Evolutionary conservation across 2,329 filamentous ascomycete species (phyloP), one percentile per base, ranked within the genome.

Genomic region (Trichoderma breve): DNA sequence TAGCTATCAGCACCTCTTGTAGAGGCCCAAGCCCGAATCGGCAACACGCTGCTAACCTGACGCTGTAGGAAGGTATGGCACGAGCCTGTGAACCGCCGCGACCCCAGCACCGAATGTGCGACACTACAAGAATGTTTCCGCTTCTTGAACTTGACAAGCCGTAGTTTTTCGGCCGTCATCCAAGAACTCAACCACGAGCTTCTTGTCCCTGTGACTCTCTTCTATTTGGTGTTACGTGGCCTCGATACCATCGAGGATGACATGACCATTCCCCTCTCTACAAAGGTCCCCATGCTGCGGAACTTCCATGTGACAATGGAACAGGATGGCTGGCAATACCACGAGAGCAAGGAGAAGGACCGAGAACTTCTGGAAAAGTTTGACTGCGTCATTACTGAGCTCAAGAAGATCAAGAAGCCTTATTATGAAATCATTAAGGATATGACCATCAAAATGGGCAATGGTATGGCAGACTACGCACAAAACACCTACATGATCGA

Each of bases 231-330:
- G 68, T 87, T 99, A 70, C 93, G 96, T 73, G 96, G 93, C 61
- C 88, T 99, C 65, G 96, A 99, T 82, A 99, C 96, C n/a, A 93
- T 99, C 73, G 96, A 99, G 83, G 96, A 99, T 86, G 96, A 99
- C 82, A 98, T 98, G 90, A 97, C 94, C 6, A 91, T 99, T 73
- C 86, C 92, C 3, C 84, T 95, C 51, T 87, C 89, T 75, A 91
- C 88, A 79, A 99, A 99, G 84, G 92, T 97, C 79, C 94, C 94
- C 2, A 83, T 98, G 71, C 86, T 99, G 73, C 90, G 95, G 74
- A 86, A 92, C 61, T 99, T 99, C 82, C 86, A 97, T 80, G 84
- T 92, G 70, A 87, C 91, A 75, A 87, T 98, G 78, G 91, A 94
- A 76, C 83, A 91, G 74, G 93, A 97, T 75, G 95, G 94, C 68